These are phyloP conservation scores for Limnanthes douglasii DNA, from an alignment of 345 rosid genomes.

Conservation along the genomic window DNA sequence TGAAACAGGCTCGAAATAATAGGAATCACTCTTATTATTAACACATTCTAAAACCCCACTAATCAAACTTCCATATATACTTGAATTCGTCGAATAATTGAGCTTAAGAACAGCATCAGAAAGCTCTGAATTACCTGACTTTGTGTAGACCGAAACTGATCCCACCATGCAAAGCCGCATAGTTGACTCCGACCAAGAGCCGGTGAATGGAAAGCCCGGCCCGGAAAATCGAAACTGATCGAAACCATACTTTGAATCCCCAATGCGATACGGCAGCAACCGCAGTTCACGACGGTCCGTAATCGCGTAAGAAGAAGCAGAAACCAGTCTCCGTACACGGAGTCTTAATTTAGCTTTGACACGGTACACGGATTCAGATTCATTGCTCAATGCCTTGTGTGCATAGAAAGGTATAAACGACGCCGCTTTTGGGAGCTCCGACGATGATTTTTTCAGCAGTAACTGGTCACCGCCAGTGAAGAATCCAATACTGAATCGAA, in stretches of 20 bases:
- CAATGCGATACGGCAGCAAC: slow-evolving; percentile 24
- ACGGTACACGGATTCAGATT: slow-evolving; percentile 9
- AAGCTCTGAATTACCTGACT: slow-evolving; percentile 16
- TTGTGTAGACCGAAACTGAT: slow-evolving; percentile 22
- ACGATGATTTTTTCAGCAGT: slow-evolving; percentile 4
- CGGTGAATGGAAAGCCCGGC: slow-evolving; percentile 28
- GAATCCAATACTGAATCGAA: slow-evolving; percentile 22
- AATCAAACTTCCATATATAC: slow-evolving; percentile 41
- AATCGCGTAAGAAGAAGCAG: slow-evolving; percentile 9
- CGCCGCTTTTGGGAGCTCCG: slow-evolving; percentile 12
- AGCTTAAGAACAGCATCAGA: slow-evolving; percentile 43
- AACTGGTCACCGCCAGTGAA: slow-evolving; percentile 39
- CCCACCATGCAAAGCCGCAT: slow-evolving; percentile 85
- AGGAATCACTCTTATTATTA: slow-evolving; percentile 11
- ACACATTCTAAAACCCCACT: slow-evolving; percentile 46
- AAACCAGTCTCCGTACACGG: slow-evolving; percentile 14
- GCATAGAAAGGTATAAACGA: slow-evolving; percentile 12
- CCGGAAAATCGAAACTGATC: slow-evolving; percentile 20
- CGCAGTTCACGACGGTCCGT: slow-evolving; percentile 12
- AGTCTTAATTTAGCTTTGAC: slow-evolving; percentile 24
- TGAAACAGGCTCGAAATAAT: slow-evolving; percentile 37
- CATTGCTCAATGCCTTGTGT: slow-evolving; percentile 10
- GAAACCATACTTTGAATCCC: slow-evolving; percentile 39
- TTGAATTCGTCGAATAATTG: slow-evolving; percentile 25
- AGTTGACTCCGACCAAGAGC: slow-evolving; percentile 59